These are phyloP conservation scores for Mycocentrospora acerina DNA, from an alignment of 2,329 filamentous ascomycete species.

Conservation along the genomic window DNA sequence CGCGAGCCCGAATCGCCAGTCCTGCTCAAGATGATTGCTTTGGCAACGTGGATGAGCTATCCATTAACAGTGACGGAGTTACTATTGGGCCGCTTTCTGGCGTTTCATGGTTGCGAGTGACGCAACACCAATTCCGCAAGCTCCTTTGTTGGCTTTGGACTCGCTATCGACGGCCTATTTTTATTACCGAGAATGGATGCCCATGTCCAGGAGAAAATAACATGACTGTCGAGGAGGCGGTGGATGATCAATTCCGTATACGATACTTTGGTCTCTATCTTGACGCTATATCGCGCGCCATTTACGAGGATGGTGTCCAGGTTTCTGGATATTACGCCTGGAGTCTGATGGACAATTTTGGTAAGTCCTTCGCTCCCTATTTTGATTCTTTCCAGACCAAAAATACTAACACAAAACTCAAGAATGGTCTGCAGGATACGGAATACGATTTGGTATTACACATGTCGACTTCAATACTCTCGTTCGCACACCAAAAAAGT, in stretches of 20 bases:
- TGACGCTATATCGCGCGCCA: slow-evolving; percentile 40
- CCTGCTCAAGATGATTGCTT: slow-evolving; percentile 44
- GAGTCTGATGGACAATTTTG: slow-evolving; percentile 48
- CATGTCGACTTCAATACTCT: slow-evolving; percentile 45
- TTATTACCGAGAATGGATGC: slow-evolving; percentile 47
- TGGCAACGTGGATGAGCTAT: slow-evolving; percentile 49
- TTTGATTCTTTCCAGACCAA: no score
- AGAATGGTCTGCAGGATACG: slow-evolving; percentile 46
- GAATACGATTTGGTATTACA: slow-evolving; percentile 43
- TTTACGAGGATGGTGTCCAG: slow-evolving; percentile 37
- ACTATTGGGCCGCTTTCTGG: slow-evolving; percentile 41
- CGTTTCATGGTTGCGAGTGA: slow-evolving; percentile 43
- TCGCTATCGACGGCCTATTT: slow-evolving; percentile 45
- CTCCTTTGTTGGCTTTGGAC: slow-evolving; percentile 46
- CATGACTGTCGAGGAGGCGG: slow-evolving; percentile 33
- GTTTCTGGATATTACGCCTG: slow-evolving; percentile 47
- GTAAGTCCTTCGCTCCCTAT: no score
- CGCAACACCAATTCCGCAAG: slow-evolving; percentile 60
- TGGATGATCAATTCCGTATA: slow-evolving; percentile 43
- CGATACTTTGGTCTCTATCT: slow-evolving; percentile 45
- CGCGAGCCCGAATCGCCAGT: slow-evolving; percentile 38
- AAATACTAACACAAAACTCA: no score
- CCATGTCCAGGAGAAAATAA: slow-evolving; percentile 40
- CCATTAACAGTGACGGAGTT: slow-evolving; percentile 48
- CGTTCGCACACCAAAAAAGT: slow-evolving; percentile 40